A percentile compares a stretch with the other conserved stretches of the same genome.
Evolutionary conservation across 2,329 filamentous ascomycete genomes (phyloP).

Genomic region (Ophiocordyceps unilateralis): DNA sequence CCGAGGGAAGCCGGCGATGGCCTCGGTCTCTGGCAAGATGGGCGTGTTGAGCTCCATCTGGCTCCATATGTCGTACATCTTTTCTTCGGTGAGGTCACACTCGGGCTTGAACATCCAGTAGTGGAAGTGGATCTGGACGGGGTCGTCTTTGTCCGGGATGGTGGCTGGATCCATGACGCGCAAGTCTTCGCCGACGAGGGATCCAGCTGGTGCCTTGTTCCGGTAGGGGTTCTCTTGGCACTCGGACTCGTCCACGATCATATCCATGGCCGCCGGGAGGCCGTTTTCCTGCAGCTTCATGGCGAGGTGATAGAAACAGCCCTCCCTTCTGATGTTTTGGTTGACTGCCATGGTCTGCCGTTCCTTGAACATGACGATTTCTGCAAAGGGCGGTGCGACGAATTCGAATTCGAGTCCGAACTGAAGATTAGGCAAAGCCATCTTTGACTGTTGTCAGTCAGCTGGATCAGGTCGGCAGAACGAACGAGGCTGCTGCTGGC

Average conservation of each 20-base stretch:
- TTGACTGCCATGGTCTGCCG: background rate
- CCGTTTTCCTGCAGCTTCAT: background rate
- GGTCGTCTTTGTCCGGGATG: background rate
- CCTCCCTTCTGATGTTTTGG: background rate
- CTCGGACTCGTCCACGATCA: background rate
- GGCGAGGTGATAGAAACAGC: background rate
- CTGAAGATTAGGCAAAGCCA: conserved; percentile 1
- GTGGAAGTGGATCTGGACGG: background rate
- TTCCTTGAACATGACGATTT: background rate
- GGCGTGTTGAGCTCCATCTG: conserved; percentile 5
- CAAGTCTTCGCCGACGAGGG: background rate
- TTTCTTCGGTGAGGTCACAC: background rate
- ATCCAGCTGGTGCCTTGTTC: background rate
- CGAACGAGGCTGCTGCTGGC: background rate
- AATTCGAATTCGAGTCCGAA: conserved; percentile 7
- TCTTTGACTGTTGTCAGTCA: too few relatives aligned
- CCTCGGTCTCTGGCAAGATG: conserved; percentile 4
- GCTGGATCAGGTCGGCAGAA: too few relatives aligned
- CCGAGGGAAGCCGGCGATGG: conserved; percentile 1
- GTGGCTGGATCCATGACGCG: background rate
- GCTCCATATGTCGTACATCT: background rate
- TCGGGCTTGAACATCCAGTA: conserved; percentile 4
- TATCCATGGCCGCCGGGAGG: background rate
- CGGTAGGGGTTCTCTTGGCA: background rate
- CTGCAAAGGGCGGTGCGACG: conserved; percentile 1